Percentiles rank a stretch among this genome's conserved stretches.
Conservation (phyloP, 345 rosid species). For the Barbarea vulgaris region DNA sequence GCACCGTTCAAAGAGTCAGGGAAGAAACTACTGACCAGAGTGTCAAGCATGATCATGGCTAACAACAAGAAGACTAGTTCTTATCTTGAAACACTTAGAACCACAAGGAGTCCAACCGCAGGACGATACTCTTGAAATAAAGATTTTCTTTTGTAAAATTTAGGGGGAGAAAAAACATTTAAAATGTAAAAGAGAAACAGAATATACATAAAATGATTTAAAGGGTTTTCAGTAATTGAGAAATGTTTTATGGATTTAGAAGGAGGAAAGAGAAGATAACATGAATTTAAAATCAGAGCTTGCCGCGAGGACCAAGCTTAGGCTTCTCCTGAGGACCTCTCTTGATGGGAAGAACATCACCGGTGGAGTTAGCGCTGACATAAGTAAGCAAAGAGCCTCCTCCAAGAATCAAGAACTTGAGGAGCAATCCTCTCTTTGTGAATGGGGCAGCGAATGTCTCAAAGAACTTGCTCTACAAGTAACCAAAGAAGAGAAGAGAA, state of each 20-base stretch:
- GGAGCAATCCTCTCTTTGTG: slow-evolving; percentile 92
- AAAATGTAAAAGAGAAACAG: slow-evolving; percentile 35
- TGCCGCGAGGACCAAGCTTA: slow-evolving; percentile 90
- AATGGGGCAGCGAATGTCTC: slow-evolving; percentile 94
- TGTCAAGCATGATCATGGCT: slow-evolving; percentile 43
- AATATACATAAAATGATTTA: slow-evolving; percentile 33
- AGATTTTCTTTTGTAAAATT: slow-evolving; percentile 10
- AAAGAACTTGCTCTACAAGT: slow-evolving; percentile 92
- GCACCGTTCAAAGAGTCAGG: slow-evolving; percentile 38
- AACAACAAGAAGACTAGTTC: slow-evolving; percentile 55
- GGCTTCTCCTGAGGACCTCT: slow-evolving; percentile 97
- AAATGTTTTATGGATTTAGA: slow-evolving; percentile 24
- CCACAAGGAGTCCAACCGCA: slow-evolving; percentile 65
- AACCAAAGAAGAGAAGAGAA: neutral
- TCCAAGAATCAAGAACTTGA: slow-evolving; percentile 89
- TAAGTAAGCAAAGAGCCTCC: slow-evolving; percentile 81
- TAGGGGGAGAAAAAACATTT: slow-evolving; percentile 5
- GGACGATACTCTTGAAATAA: slow-evolving; percentile 26
- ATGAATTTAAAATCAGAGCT: slow-evolving; percentile 50
- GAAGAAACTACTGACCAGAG: slow-evolving; percentile 47
- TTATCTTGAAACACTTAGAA: slow-evolving; percentile 64
- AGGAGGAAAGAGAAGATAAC: slow-evolving; percentile 18
- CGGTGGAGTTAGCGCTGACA: slow-evolving; percentile 66
- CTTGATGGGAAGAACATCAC: slow-evolving; percentile 83
- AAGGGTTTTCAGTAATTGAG: slow-evolving; percentile 17